Base-by-base conservation (phyloP, 495 filamentous ascomycete genomes). In the Talaromyces ruber region DNA sequence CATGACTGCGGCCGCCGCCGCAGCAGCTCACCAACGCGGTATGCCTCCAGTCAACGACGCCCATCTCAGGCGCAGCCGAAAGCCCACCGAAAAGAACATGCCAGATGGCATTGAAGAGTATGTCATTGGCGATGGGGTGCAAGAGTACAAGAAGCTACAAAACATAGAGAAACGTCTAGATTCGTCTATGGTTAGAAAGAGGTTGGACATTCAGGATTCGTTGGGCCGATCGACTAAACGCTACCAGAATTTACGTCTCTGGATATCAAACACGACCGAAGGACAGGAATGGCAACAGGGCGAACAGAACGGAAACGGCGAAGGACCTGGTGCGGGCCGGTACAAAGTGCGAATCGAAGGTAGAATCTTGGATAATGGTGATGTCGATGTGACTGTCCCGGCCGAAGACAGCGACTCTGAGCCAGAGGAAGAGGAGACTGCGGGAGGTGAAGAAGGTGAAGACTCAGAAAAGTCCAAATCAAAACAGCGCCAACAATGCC, bases 261-360 rank as follows among this genome's bases (percentile, higher is more conserved):
- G 92, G 91, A 88, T 99, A 64, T 91, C 88, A 69, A 99, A 99
- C 71, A 97, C 93, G 1, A 90, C 88, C 24, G 93, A 98, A 73
- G 89, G 90, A 67, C 95, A 98, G 73, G 88, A 90, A 18, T 97
- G 95, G 95, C 95, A 98, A 76, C 81, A 78, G 16, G 83, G 78
- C 62, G 69, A 67, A 24, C 70, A 66, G 39, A 68, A 67, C 32
- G 67, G 64, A 2, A 55, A 59, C n/a, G 69, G 59, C 59, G 76
- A 39, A 16, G 14, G 69, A 62, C 76, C 77, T n/a, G 77, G 77
- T 43, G 78, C 75, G 3, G 77, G 76, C 9, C 89, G 87, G 6
- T 98, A 93, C 71, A 86, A 88, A 45, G 89, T 99, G 67, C 92
- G 89, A 76, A 93, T 99, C 63, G 92, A 98, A 72, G 95, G 91